A percentile compares a stretch with the other conserved stretches of the same genome.
Evolutionary conservation across 129 eudicot species (phyloP).

Genomic region (Ambrosia artemisiifolia): DNA sequence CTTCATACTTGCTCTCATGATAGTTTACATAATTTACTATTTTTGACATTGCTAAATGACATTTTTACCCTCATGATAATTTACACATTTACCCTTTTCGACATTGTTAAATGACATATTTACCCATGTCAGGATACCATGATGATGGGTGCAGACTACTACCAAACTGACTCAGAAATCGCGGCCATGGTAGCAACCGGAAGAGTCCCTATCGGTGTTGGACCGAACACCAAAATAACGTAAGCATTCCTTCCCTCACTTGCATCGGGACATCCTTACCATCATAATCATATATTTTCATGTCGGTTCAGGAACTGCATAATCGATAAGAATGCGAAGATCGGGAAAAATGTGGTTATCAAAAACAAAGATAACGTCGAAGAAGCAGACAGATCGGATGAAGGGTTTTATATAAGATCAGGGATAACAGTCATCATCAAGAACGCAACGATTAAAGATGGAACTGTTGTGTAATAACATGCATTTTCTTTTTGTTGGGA

Average conservation of each 20-base stretch:
- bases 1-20: not conserved
- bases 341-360: conserved; percentile 73
- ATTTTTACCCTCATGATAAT: not conserved
- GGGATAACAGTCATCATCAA: conserved; percentile 60
- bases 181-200: conserved; percentile 70
- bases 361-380: conserved; percentile 72
- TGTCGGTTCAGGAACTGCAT: conserved; percentile 67
- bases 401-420: conserved; percentile 67
- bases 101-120: conserved; percentile 5
- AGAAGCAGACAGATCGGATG: conserved; percentile 67
- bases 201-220: conserved; percentile 82
- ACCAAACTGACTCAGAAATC: conserved; percentile 82
- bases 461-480: conserved; percentile 38
- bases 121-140: conserved; percentile 62
- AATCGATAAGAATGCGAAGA: conserved; percentile 87
- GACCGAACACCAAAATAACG: conserved; percentile 73
- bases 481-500: not conserved
- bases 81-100: conserved; percentile 1
- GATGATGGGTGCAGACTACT: conserved; percentile 97
- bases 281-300: not conserved
- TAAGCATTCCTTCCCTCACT: conserved; percentile 21
- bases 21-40: not conserved
- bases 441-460: conserved; percentile 62
- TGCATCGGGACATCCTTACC: not conserved
- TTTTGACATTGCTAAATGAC: not conserved